A percentile compares a stretch with the other conserved stretches of the same genome.
phyloP scores from a whole-genome alignment of 1,139 yeast species.

The Taphrina sp. region DNA sequence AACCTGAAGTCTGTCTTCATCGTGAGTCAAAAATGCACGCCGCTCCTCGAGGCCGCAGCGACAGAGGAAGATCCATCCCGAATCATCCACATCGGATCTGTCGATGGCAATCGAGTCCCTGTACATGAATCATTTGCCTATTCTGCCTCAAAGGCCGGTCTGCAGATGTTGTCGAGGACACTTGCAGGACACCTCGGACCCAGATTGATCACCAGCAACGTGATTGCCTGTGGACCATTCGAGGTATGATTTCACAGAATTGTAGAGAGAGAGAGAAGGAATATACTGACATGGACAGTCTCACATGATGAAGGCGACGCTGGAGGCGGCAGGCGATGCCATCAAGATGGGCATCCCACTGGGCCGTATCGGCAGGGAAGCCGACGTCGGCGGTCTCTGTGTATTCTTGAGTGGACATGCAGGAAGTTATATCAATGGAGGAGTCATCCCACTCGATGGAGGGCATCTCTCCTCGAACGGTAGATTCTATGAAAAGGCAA shows the following conservation, averaged over 20 bases:
- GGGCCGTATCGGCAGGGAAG: slow-evolving; percentile 60
- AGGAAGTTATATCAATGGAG: slow-evolving; percentile 65
- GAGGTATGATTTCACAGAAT: too few relatives aligned
- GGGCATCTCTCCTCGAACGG: slow-evolving; percentile 45
- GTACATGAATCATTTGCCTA: slow-evolving; percentile 53
- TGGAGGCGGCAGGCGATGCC: slow-evolving; percentile 54
- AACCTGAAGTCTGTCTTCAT: slow-evolving; percentile 72
- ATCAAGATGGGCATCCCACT: slow-evolving; percentile 54
- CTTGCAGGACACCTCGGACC: slow-evolving; percentile 72
- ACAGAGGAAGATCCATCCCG: slow-evolving; percentile 62
- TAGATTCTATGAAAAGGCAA: slow-evolving; percentile 13
- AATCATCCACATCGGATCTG: slow-evolving; percentile 65
- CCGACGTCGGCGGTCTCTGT: slow-evolving; percentile 61
- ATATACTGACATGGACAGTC: too few relatives aligned
- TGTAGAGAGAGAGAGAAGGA: too few relatives aligned
- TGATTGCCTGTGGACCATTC: slow-evolving; percentile 76
- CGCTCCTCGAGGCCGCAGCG: slow-evolving; percentile 58
- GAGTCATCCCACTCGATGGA: slow-evolving; percentile 74
- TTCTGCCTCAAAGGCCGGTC: slow-evolving; percentile 74
- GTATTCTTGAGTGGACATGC: slow-evolving; percentile 61
- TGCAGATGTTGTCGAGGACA: slow-evolving; percentile 64
- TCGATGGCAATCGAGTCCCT: slow-evolving; percentile 45
- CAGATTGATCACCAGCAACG: slow-evolving; percentile 63
- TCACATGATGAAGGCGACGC: slow-evolving; percentile 69
- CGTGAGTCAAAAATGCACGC: slow-evolving; percentile 62